These are phyloP conservation scores for Xylariaceae sp. DNA, from an alignment of 2,329 filamentous ascomycete species.

Conservation along the genomic window DNA sequence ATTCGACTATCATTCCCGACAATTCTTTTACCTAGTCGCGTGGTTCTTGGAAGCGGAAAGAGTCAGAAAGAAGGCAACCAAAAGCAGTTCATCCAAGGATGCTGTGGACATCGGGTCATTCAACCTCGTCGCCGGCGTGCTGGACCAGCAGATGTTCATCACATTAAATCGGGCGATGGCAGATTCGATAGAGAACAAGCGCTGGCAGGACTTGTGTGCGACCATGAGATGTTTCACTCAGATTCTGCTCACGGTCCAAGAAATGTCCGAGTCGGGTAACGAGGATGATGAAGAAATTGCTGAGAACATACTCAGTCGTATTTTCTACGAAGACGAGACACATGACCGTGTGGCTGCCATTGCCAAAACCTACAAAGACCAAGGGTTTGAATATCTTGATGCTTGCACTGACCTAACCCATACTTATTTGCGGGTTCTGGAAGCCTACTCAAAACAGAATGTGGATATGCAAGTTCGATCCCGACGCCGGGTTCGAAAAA, in stretches of 20 bases:
- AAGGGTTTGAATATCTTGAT: conserved; percentile 90
- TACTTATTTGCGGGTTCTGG: conserved; percentile 86
- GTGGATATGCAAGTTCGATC: conserved; percentile 89
- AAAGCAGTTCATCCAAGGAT: conserved; percentile 39
- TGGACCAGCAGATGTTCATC: conserved; percentile 94
- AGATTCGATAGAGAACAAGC: conserved; percentile 72
- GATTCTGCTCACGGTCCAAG: conserved; percentile 85
- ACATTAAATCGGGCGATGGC: conserved; percentile 81
- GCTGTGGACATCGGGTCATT: conserved; percentile 67
- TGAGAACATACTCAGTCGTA: conserved; percentile 90
- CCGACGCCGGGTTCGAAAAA: conserved; percentile 66
- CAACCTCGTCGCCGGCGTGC: conserved; percentile 79
- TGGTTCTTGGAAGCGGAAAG: conserved; percentile 93
- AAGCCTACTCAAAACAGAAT: conserved; percentile 92
- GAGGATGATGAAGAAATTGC: conserved; percentile 98
- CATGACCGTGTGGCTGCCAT: conserved; percentile 83
- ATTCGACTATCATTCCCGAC: conserved; percentile 69
- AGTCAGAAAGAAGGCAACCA: conserved; percentile 56
- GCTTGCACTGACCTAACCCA: conserved; percentile 86
- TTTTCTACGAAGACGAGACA: conserved; percentile 97
- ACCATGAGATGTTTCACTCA: conserved; percentile 94
- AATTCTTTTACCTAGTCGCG: conserved; percentile 87
- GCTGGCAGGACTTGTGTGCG: conserved; percentile 81
- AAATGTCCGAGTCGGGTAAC: conserved; percentile 78
- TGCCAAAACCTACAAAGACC: conserved; percentile 82